Percentiles rank a stretch among this genome's conserved stretches.
These are phyloP conservation scores for Drosera capensis DNA, from an alignment of 148 eudicot genomes.

Conservation along the genomic window DNA sequence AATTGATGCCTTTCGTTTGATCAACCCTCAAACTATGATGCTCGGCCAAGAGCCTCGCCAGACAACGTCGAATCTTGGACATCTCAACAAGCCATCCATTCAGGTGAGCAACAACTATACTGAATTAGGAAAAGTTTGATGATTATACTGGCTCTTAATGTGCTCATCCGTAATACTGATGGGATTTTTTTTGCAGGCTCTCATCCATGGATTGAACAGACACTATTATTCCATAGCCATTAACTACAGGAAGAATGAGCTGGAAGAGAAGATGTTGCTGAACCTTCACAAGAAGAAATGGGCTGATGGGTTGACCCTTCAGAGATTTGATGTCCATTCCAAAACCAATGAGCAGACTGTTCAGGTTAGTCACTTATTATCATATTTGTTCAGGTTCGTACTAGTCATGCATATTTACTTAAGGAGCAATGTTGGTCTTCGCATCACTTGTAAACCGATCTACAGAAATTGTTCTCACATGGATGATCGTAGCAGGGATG, in stretches of 20 bases:
- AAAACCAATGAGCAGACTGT: conserved; percentile 96
- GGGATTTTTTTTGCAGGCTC: conserved; percentile 35
- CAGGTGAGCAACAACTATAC: conserved; percentile 33
- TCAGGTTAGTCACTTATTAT: conserved; percentile 40
- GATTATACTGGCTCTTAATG: too few relatives aligned
- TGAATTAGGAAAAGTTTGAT: too few relatives aligned
- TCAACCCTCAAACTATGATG: conserved; percentile 98
- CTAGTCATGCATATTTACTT: too few relatives aligned
- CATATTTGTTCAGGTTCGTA: too few relatives aligned
- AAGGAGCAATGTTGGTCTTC: too few relatives aligned
- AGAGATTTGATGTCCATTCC: conserved; percentile 78
- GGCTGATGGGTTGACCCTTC: conserved; percentile 90
- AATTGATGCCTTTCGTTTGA: conserved; percentile 85
- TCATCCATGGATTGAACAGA: conserved; percentile 91
- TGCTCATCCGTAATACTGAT: background rate
- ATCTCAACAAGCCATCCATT: conserved; percentile 91
- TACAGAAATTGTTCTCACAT: too few relatives aligned
- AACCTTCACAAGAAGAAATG: conserved; percentile 98
- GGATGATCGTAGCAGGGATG: too few relatives aligned
- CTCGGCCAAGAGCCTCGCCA: conserved; percentile 98
- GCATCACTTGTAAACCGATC: too few relatives aligned
- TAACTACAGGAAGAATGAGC: conserved; percentile 87
- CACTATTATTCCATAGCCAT: conserved; percentile 95
- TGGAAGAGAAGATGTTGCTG: conserved; percentile 89
- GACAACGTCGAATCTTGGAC: conserved; percentile 91